Percentiles rank a stretch among this genome's conserved stretches.
phyloP scores from a whole-genome alignment of 352 stramenopile genomes.

The Pythium scleroteichum region DNA sequence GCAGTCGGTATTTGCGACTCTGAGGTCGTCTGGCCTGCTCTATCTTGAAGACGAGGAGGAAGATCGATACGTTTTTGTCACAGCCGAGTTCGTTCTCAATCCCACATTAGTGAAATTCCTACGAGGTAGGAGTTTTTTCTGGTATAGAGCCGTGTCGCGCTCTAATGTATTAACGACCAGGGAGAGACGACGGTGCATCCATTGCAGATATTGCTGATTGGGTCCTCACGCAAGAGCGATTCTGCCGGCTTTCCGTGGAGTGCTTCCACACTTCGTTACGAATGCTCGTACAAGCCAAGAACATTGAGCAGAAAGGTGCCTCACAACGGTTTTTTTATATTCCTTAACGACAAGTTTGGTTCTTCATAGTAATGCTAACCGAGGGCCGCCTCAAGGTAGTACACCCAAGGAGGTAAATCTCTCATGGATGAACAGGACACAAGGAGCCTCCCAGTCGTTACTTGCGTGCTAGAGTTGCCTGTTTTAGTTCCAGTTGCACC shows the following conservation, averaged over 20 bases:
- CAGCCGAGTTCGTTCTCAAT: constrained; percentile 42
- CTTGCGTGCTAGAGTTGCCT: neutral
- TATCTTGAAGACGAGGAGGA: constrained; percentile 54
- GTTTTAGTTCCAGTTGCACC: constrained; percentile 9
- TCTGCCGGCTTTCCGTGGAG: constrained; percentile 46
- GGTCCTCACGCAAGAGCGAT: constrained; percentile 46
- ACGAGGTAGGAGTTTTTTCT: constrained; percentile 28
- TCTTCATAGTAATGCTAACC: constrained; percentile 9
- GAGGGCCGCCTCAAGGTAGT: constrained; percentile 68
- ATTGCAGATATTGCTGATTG: constrained; percentile 52
- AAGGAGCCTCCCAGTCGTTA: constrained; percentile 71
- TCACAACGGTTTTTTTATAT: constrained; percentile 37
- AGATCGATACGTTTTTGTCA: constrained; percentile 63
- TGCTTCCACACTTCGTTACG: constrained; percentile 53
- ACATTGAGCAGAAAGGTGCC: constrained; percentile 34
- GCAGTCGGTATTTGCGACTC: constrained; percentile 43
- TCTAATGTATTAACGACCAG: constrained; percentile 21
- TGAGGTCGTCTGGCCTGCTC: constrained; percentile 50
- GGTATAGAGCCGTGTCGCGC: neutral
- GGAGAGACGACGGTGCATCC: constrained; percentile 30
- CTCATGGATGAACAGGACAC: constrained; percentile 70
- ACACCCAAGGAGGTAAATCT: constrained; percentile 84
- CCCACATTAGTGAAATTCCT: constrained; percentile 47
- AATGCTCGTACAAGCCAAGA: constrained; percentile 29
- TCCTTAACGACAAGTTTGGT: no score